phyloP scores from a whole-genome alignment of 495 filamentous ascomycete species.

The Penicillium cinerascens region DNA sequence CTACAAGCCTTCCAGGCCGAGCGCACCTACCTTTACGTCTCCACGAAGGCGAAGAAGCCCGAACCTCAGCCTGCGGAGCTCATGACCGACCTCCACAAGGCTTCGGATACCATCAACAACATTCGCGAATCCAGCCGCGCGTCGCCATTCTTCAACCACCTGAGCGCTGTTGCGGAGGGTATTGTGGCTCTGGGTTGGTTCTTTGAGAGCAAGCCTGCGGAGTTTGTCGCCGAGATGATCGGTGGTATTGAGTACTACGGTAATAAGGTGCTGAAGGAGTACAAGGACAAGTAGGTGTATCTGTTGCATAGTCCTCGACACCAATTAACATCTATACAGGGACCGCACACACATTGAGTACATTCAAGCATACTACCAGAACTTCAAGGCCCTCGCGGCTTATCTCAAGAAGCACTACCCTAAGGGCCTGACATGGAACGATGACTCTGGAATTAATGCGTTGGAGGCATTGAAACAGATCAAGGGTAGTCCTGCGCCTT shows the following conservation, averaged over 20 bases:
- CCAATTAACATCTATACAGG: constrained; percentile 39
- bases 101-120: constrained; percentile 69
- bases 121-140: constrained; percentile 75
- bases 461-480: constrained; percentile 65
- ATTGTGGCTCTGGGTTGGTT: constrained; percentile 86
- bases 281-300: constrained; percentile 80
- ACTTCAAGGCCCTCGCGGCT: constrained; percentile 73
- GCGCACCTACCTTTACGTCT: constrained; percentile 80
- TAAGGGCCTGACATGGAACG: constrained; percentile 83
- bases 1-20: constrained; percentile 72
- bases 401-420: constrained; percentile 80
- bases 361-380: constrained; percentile 80
- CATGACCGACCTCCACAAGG: constrained; percentile 76
- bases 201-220: constrained; percentile 71
- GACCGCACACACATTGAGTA: constrained; percentile 78
- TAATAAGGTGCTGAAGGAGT: constrained; percentile 82
- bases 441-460: constrained; percentile 68
- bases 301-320: background rate
- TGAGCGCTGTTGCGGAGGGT: constrained; percentile 84
- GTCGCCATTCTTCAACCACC: constrained; percentile 67
- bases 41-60: constrained; percentile 90
- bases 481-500: constrained; percentile 47
- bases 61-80: constrained; percentile 66
- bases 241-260: constrained; percentile 84
- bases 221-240: constrained; percentile 74